A percentile compares a stretch with the other conserved stretches of the same genome.
Evolutionary conservation across 2,329 filamentous ascomycete genomes (phyloP).

Genomic region (Chrysosporium keratinophilum): DNA sequence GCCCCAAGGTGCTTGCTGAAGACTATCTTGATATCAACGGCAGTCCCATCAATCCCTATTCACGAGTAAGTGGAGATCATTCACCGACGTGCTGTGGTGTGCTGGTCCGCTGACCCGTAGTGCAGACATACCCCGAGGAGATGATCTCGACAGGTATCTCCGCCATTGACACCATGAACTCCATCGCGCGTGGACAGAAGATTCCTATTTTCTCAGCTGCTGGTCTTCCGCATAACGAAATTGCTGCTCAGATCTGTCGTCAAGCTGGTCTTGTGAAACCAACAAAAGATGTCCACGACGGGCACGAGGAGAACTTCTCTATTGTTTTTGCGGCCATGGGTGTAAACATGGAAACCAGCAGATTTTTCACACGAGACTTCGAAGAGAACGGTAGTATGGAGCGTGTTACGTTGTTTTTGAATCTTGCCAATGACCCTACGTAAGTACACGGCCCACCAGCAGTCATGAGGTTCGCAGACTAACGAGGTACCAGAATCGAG

Average conservation of each 20-base stretch:
- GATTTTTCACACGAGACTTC: conserved; percentile 97
- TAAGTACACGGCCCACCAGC: conserved; percentile 40
- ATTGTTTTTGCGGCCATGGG: conserved; percentile 99
- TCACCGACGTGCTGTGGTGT: neutral
- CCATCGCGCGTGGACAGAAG: conserved; percentile 96
- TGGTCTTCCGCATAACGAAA: conserved; percentile 98
- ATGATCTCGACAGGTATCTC: conserved; percentile 99
- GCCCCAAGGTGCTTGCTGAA: conserved; percentile 93
- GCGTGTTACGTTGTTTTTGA: conserved; percentile 92
- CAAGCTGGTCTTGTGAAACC: conserved; percentile 89
- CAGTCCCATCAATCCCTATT: conserved; percentile 96
- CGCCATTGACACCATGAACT: conserved; percentile 97
- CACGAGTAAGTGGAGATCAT: conserved; percentile 55
- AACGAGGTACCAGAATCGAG: conserved; percentile 59
- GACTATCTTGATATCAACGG: conserved; percentile 99
- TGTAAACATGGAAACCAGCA: conserved; percentile 97
- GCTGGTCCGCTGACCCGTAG: neutral
- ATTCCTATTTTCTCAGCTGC: conserved; percentile 98
- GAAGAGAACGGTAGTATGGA: conserved; percentile 99
- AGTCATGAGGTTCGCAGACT: neutral
- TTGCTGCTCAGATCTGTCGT: conserved; percentile 95
- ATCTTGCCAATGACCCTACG: conserved; percentile 98
- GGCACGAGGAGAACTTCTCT: conserved; percentile 97
- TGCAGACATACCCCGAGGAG: conserved; percentile 91
- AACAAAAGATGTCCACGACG: conserved; percentile 92